Evolutionary conservation across 2,329 filamentous ascomycete species (phyloP).

Genomic region (Ceratocystiopsis sp.): DNA sequence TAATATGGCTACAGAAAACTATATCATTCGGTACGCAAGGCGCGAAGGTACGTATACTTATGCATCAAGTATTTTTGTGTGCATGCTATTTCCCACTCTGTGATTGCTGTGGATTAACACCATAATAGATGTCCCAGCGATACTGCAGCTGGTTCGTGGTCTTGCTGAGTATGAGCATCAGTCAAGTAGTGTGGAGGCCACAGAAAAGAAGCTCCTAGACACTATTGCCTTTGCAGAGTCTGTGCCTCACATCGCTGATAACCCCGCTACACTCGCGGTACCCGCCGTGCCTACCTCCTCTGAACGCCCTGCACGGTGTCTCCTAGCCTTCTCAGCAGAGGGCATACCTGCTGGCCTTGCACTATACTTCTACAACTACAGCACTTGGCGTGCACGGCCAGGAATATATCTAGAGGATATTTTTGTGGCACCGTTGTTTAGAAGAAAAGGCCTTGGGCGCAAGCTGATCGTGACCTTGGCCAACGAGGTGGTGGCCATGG

Average conservation of each 20-base stretch:
- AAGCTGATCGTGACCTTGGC: slow-evolving; percentile 58
- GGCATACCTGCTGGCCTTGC: slow-evolving; percentile 54
- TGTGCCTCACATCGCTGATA: too few species aligned
- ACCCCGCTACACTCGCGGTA: slow-evolving; percentile 13
- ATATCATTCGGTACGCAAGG: slow-evolving; percentile 38
- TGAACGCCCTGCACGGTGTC: slow-evolving; percentile 53
- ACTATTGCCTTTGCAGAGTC: slow-evolving; percentile 61
- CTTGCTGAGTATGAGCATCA: slow-evolving; percentile 81
- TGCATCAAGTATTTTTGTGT: too few species aligned
- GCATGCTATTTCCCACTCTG: too few species aligned
- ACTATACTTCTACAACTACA: slow-evolving; percentile 90
- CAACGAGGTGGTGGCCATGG: slow-evolving; percentile 56
- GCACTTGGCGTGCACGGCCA: slow-evolving; percentile 73
- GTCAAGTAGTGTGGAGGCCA: slow-evolving; percentile 58
- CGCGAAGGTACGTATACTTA: slow-evolving; percentile 31
- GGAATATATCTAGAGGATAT: slow-evolving; percentile 91
- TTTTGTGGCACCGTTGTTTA: slow-evolving; percentile 55
- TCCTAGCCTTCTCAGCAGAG: slow-evolving; percentile 42
- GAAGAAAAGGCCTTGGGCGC: slow-evolving; percentile 67
- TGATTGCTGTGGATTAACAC: too few species aligned
- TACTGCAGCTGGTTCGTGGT: slow-evolving; percentile 66
- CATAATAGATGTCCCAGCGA: slow-evolving; percentile 55
- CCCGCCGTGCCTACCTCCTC: slow-evolving; percentile 37
- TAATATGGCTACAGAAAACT: slow-evolving; percentile 16
- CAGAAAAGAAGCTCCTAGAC: slow-evolving; percentile 48